A percentile compares a stretch with the other conserved stretches of the same genome.
Evolutionary conservation across 2,329 filamentous ascomycete species (phyloP).

Genomic region (Xylariaceae sp.): DNA sequence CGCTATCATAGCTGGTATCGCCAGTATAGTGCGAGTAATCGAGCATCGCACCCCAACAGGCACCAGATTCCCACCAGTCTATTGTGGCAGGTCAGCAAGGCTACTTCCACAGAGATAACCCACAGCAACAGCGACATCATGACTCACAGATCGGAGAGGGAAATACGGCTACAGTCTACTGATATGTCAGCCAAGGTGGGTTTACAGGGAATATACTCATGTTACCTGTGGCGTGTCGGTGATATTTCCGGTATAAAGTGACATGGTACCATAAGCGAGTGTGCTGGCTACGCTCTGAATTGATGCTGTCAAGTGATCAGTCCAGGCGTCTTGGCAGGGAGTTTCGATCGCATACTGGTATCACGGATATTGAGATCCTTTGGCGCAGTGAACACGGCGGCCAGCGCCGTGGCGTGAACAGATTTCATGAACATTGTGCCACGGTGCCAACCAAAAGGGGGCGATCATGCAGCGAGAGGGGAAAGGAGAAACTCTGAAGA

Average conservation of each 20-base stretch:
- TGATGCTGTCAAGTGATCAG: constrained; percentile 38
- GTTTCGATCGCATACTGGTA: constrained; percentile 9
- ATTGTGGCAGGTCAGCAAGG: constrained; percentile 11
- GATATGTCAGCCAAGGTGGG: constrained; percentile 5
- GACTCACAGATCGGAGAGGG: constrained; percentile 51
- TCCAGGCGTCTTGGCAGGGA: neutral
- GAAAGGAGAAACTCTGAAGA: no score
- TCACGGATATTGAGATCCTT: constrained; percentile 32
- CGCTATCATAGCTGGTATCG: constrained; percentile 54
- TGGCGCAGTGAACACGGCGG: constrained; percentile 24
- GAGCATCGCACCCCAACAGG: constrained; percentile 59
- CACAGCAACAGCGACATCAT: no score
- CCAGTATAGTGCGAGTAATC: constrained; percentile 63
- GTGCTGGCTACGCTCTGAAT: constrained; percentile 54
- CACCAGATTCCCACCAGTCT: constrained; percentile 59
- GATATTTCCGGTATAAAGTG: constrained; percentile 56
- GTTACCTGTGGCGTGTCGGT: constrained; percentile 39
- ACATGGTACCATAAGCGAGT: constrained; percentile 53
- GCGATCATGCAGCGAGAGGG: no score
- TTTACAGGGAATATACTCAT: neutral
- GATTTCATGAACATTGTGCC: constrained; percentile 22
- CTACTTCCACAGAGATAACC: no score
- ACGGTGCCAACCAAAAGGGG: no score
- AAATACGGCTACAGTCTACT: constrained; percentile 51
- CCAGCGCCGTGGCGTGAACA: constrained; percentile 15